Percentiles rank a stretch among this genome's conserved stretches.
These are phyloP conservation scores for Aspergillus aculeatus DNA, from an alignment of 2,329 filamentous ascomycete species.

Conservation along the genomic window DNA sequence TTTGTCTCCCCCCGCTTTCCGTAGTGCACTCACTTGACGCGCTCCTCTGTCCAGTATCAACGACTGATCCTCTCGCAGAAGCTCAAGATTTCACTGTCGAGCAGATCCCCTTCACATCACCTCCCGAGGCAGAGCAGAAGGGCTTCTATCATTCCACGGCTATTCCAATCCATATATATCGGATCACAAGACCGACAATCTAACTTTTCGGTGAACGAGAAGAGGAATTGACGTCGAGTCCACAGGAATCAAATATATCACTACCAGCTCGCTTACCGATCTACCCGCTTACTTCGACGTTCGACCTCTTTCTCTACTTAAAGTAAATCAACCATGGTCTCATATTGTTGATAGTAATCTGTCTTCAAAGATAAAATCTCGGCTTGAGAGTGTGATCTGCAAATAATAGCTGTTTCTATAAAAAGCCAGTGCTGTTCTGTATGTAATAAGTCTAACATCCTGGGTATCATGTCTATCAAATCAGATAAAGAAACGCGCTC, in stretches of 20 bases:
- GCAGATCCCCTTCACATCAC: slow-evolving; percentile 44
- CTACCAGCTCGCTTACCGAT: too few species aligned
- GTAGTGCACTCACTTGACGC: background rate
- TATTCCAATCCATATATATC: slow-evolving; percentile 41
- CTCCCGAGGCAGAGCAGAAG: slow-evolving; percentile 43
- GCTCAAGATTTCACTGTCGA: slow-evolving; percentile 36
- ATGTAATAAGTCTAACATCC: background rate
- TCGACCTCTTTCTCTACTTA: too few species aligned
- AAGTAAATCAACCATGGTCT: too few species aligned
- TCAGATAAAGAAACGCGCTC: background rate
- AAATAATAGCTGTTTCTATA: background rate
- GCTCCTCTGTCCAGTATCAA: background rate
- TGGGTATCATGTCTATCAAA: background rate
- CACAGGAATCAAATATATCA: too few species aligned
- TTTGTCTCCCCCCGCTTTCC: too few species aligned
- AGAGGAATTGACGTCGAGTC: too few species aligned
- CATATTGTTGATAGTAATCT: too few species aligned
- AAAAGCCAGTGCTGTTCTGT: background rate
- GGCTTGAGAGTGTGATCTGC: background rate
- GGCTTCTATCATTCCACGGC: slow-evolving; percentile 49
- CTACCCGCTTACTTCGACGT: too few species aligned
- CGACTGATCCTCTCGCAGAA: slow-evolving; percentile 24
- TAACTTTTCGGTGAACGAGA: background rate
- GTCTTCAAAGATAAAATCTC: too few species aligned
- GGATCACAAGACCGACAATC: slow-evolving; percentile 23